Conservation (phyloP, 2,329 filamentous ascomycete species). For the Bisporella sp. region DNA sequence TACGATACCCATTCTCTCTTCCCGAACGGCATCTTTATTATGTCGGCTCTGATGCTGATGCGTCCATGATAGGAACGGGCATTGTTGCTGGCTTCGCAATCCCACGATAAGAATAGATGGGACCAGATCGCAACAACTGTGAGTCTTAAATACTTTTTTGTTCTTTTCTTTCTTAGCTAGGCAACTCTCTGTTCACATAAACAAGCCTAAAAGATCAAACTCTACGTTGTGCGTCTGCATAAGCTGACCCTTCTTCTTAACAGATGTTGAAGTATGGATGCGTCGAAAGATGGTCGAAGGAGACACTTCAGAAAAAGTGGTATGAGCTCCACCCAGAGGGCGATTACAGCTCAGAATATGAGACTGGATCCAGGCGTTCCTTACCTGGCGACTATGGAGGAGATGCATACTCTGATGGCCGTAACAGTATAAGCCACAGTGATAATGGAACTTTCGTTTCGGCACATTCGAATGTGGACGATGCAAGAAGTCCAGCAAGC, state of each 20-base stretch:
- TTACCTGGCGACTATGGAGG: neutral
- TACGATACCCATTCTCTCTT: conserved; percentile 8
- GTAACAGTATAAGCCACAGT: neutral
- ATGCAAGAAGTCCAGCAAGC: conserved; percentile 55
- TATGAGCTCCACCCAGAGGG: conserved; percentile 20
- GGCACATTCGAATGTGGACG: conserved; percentile 84
- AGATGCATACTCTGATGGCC: neutral
- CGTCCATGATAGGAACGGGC: conserved; percentile 22
- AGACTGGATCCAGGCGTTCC: neutral
- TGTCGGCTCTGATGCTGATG: conserved; percentile 5
- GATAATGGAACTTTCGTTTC: conserved; percentile 76
- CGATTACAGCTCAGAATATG: neutral
- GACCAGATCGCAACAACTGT: conserved; percentile 21
- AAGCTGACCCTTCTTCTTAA: too few relatives aligned
- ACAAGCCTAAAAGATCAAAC: too few relatives aligned
- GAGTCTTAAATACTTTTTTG: too few relatives aligned
- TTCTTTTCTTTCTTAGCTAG: too few relatives aligned
- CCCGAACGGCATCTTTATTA: neutral
- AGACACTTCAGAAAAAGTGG: conserved; percentile 28
- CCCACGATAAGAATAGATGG: conserved; percentile 27
- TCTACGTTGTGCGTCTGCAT: too few relatives aligned
- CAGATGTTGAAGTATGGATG: conserved; percentile 27
- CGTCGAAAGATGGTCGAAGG: conserved; percentile 27
- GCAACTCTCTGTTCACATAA: too few relatives aligned
- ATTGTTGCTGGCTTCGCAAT: conserved; percentile 25